Evolutionary conservation across 2,329 filamentous ascomycete species (phyloP), one percentile per base, ranked within the genome.

Genomic region (Botrytis paeoniae): DNA sequence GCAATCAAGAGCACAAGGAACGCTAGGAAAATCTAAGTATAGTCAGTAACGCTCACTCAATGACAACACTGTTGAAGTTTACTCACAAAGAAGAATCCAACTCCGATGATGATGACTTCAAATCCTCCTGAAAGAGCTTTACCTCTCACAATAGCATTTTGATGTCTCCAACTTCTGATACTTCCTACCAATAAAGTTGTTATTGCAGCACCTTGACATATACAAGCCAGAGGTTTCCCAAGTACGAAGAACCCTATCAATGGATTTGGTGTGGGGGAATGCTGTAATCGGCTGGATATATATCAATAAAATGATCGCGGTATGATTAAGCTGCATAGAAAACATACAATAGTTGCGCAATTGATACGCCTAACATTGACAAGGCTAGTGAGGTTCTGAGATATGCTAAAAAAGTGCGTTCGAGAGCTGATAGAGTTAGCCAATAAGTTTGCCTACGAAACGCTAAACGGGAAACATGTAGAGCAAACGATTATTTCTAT

Each of bases 401-500:
- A 80, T 93, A 94, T 43, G 87, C 90, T 29, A 94, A 87, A 79
- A 91, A 94, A 29, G 92, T 94, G 73, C 92, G 85, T 81, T 94
- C 91, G 71, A 93, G 86, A 54, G 92, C 92, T 93, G 77, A 14
- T n/a, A 48, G 35, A 10, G 48, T 35, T 37, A 45, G 73, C 75
- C 69, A 76, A 73, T 71, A 57, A 71, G 43, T 69, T 29, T 43
- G 18, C 32, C 25, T 41, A 48, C 62, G 16, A 69, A 41, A 68
- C 4, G 5, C 39, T 54, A 25, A 37, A 20, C 37, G 35, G 22
- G 20, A 10, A 32, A 39, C 29, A 25, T 39, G 48, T 60, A 39
- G 39, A 72, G 25, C 22, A 45, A 61, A 59, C 10, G 32, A 54
- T n/a, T n/a, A 12, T 59, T 57, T 41, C 22, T 25, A 62, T 41